phyloP scores from a whole-genome alignment of 73 alveolate genomes.

The Paramecium primaurelia region DNA sequence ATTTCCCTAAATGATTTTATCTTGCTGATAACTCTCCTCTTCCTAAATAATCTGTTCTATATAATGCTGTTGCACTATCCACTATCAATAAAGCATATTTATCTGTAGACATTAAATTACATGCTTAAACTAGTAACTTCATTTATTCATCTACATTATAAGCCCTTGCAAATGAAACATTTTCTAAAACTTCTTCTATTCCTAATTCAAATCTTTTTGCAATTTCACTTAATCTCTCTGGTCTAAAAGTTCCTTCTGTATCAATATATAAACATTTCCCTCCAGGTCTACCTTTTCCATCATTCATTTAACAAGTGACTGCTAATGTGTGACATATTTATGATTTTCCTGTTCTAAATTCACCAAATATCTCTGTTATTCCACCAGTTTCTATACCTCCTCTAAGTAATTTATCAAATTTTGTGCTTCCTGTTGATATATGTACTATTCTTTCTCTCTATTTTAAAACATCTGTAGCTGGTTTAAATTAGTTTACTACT shows the following conservation, averaged over 20 bases:
- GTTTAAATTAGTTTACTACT: slow-evolving; percentile 79
- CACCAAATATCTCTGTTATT: slow-evolving; percentile 97
- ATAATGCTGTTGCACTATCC: slow-evolving; percentile 98
- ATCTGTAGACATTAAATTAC: slow-evolving; percentile 91
- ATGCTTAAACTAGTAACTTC: slow-evolving; percentile 83
- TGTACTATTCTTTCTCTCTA: slow-evolving; percentile 79
- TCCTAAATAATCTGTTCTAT: slow-evolving; percentile 98
- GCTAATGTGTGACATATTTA: slow-evolving; percentile 95
- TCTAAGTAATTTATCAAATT: slow-evolving; percentile 85
- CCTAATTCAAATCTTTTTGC: slow-evolving; percentile 94
- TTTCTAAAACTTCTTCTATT: slow-evolving; percentile 91
- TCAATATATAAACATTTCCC: slow-evolving; percentile 96
- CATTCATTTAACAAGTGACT: slow-evolving; percentile 87
- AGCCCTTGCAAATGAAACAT: slow-evolving; percentile 97
- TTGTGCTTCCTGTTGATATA: slow-evolving; percentile 86
- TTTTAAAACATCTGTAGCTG: slow-evolving; percentile 80
- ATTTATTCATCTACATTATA: slow-evolving; percentile 96
- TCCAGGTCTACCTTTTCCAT: slow-evolving; percentile 89
- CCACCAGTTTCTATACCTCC: slow-evolving; percentile 97
- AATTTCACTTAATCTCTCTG: slow-evolving; percentile 90
- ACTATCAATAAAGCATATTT: slow-evolving; percentile 92
- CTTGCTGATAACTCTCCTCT: slow-evolving; percentile 96
- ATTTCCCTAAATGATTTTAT: slow-evolving; percentile 93
- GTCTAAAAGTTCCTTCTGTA: slow-evolving; percentile 97
- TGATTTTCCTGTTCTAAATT: slow-evolving; percentile 97